phyloP scores from a whole-genome alignment of 1,139 yeast species.

The Yamadazyma aaseri region DNA sequence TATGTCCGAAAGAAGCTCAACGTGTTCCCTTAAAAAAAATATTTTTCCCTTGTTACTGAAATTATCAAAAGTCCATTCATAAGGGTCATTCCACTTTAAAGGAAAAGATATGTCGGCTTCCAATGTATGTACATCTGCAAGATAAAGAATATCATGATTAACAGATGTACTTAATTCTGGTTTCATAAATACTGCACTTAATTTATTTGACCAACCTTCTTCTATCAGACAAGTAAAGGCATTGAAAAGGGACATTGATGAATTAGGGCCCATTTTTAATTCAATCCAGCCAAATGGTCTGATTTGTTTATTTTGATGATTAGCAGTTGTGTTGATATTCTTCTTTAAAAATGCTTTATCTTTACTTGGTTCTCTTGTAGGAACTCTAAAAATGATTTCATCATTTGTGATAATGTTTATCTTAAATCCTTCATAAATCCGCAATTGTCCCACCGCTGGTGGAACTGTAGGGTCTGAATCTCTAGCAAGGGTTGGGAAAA shows the following conservation, averaged over 20 bases:
- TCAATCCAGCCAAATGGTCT: conserved; percentile 94
- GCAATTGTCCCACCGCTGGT: conserved; percentile 45
- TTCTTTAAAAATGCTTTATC: conserved; percentile 42
- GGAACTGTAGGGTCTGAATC: conserved; percentile 50
- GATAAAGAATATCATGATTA: conserved; percentile 77
- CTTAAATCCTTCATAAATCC: conserved; percentile 59
- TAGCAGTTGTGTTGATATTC: conserved; percentile 8
- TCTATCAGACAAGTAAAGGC: conserved; percentile 52
- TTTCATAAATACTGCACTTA: conserved; percentile 48
- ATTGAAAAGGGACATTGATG: conserved; percentile 47
- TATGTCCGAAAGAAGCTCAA: conserved; percentile 70
- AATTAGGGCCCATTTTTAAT: conserved; percentile 54
- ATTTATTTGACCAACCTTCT: conserved; percentile 58
- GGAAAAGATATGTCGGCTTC: conserved; percentile 67
- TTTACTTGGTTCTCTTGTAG: conserved; percentile 82
- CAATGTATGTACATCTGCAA: conserved; percentile 59
- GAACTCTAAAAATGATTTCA: conserved; percentile 68
- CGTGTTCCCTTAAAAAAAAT: conserved; percentile 82
- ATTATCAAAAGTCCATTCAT: conserved; percentile 64
- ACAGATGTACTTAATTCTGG: conserved; percentile 81
- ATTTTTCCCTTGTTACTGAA: conserved; percentile 53
- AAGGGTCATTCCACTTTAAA: conserved; percentile 75
- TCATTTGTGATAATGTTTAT: conserved; percentile 58
- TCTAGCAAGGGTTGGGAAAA: conserved; percentile 67
- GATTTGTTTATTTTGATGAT: conserved; percentile 9